These are phyloP conservation scores for Sugiyamaella floridensis DNA, from an alignment of 805 yeast species.

Conservation along the genomic window DNA sequence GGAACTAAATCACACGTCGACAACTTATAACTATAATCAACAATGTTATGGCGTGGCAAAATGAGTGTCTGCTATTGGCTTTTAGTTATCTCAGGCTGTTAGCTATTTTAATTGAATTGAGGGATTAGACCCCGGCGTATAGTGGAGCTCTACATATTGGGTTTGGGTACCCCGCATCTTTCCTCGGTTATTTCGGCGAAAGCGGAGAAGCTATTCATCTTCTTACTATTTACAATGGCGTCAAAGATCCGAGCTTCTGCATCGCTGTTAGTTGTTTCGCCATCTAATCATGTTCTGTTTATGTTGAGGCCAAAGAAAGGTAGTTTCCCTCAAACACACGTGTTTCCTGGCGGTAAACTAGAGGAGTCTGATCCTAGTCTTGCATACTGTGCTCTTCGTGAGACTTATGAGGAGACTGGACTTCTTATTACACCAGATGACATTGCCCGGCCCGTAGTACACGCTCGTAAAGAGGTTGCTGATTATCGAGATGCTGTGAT, in stretches of 20 bases:
- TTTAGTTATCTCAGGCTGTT: background rate
- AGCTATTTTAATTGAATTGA: background rate
- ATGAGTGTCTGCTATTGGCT: no score
- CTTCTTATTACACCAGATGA: slow-evolving; percentile 20
- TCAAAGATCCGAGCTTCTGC: slow-evolving; percentile 17
- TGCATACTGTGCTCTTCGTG: slow-evolving; percentile 27
- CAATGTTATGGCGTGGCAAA: background rate
- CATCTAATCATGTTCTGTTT: slow-evolving; percentile 21
- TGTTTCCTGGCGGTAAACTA: slow-evolving; percentile 30
- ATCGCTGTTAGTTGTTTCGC: slow-evolving; percentile 20
- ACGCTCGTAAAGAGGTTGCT: slow-evolving; percentile 4
- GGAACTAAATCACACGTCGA: background rate
- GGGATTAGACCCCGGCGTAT: background rate
- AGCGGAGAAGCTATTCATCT: background rate
- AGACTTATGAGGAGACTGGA: slow-evolving; percentile 31
- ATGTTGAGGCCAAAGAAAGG: slow-evolving; percentile 27
- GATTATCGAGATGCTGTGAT: slow-evolving; percentile 9
- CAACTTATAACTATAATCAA: background rate
- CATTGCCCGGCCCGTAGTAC: slow-evolving; percentile 5
- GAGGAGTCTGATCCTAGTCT: slow-evolving; percentile 23
- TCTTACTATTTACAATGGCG: background rate
- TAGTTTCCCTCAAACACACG: slow-evolving; percentile 25
- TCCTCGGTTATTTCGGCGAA: background rate
- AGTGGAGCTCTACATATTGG: background rate
- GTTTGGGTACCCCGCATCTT: background rate